Evolutionary conservation across 345 rosid genomes (phyloP).

Genomic region (Microcos paniculata): DNA sequence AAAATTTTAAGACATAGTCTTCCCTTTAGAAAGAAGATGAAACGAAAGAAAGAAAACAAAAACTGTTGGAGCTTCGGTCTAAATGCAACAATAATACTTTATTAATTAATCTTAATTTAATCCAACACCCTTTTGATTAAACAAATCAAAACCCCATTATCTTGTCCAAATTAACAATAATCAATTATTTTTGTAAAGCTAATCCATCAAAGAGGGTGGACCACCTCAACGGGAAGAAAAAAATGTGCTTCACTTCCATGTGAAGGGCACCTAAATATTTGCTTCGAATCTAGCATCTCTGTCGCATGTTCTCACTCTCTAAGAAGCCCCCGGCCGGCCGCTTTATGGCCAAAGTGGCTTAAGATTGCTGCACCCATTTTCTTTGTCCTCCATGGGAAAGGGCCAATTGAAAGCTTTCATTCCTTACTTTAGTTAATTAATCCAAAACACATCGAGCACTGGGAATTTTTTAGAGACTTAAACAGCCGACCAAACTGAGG

Average conservation of each 20-base stretch:
- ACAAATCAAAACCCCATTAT: constrained; percentile 26
- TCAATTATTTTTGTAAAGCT: constrained; percentile 27
- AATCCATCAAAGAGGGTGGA: constrained; percentile 31
- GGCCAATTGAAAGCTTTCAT: constrained; percentile 31
- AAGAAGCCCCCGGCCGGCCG: constrained; percentile 12
- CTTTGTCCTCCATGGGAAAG: constrained; percentile 15
- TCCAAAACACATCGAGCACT: constrained; percentile 32
- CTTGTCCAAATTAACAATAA: constrained; percentile 22
- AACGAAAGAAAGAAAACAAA: constrained; percentile 22
- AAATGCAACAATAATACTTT: constrained; percentile 16
- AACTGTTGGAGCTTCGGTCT: constrained; percentile 23
- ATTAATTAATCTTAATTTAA: constrained; percentile 18
- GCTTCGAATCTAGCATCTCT: constrained; percentile 46
- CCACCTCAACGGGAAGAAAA: constrained; percentile 32
- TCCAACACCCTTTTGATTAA: constrained; percentile 26
- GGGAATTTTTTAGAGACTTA: constrained; percentile 29
- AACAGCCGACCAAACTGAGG: constrained; percentile 53
- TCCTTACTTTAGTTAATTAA: constrained; percentile 26
- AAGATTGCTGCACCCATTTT: constrained; percentile 33
- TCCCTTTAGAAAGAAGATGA: constrained; percentile 20
- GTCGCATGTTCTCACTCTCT: constrained; percentile 43
- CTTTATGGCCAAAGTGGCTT: constrained; percentile 37
- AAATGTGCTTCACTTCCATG: constrained; percentile 31
- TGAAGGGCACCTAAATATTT: constrained; percentile 42
- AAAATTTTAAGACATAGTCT: constrained; percentile 26